These are phyloP conservation scores for Coemansia sp. DNA, from an alignment of 192 early-diverging fungal genomes.

Conservation along the genomic window DNA sequence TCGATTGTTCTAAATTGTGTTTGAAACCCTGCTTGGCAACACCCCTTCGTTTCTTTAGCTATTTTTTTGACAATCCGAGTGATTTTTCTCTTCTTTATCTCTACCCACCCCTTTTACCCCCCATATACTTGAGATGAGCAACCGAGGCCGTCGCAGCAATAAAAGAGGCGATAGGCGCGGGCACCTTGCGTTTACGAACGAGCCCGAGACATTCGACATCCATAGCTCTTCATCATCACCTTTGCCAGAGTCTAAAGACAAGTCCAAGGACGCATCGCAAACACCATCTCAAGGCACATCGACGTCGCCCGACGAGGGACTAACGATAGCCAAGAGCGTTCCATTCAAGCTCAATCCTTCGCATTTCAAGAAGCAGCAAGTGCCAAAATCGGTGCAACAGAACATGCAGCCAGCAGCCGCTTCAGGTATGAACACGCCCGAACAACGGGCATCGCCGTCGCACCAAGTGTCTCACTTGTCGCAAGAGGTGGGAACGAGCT, in stretches of 20 bases:
- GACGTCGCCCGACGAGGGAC: slow-evolving; percentile 33
- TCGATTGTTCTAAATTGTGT: slow-evolving; percentile 4
- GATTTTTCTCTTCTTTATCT: not conserved
- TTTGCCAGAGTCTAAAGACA: slow-evolving; percentile 3
- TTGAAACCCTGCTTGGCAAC: not conserved
- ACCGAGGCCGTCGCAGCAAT: slow-evolving; percentile 17
- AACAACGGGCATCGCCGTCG: slow-evolving; percentile 30
- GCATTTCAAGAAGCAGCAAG: slow-evolving; percentile 3
- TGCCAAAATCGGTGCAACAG: slow-evolving; percentile 20
- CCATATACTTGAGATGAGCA: slow-evolving; percentile 8
- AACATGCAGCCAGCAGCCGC: slow-evolving; percentile 48
- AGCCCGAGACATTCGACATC: slow-evolving; percentile 46
- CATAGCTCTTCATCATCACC: slow-evolving; percentile 29
- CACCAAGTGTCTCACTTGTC: slow-evolving; percentile 29
- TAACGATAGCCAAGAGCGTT: slow-evolving; percentile 43
- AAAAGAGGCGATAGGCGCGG: slow-evolving; percentile 30
- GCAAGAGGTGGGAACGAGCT: slow-evolving; percentile 38
- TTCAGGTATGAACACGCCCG: slow-evolving; percentile 42
- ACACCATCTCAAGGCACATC: slow-evolving; percentile 8
- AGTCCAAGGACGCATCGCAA: not conserved
- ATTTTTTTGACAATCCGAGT: not conserved
- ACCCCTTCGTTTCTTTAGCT: not conserved
- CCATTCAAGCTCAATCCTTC: slow-evolving; percentile 33
- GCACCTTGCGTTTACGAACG: slow-evolving; percentile 37
- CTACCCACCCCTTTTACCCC: slow-evolving; percentile 7